These are phyloP conservation scores for Crucihimalaya himalaica DNA, from an alignment of 345 rosid species.

Conservation along the genomic window DNA sequence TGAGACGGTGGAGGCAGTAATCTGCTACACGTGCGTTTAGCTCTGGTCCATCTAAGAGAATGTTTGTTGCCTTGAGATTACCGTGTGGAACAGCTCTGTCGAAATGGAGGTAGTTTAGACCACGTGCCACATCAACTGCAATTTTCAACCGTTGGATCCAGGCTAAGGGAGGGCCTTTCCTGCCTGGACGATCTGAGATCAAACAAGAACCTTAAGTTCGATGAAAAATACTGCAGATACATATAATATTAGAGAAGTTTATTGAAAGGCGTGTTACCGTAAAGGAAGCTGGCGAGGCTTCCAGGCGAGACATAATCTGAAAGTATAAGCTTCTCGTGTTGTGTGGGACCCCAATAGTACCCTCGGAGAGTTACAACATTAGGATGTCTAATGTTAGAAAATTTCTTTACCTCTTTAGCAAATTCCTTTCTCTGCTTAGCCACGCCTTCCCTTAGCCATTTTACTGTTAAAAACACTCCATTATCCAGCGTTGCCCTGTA, in stretches of 20 bases:
- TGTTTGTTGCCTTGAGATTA: slow-evolving; percentile 84
- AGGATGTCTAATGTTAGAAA: slow-evolving; percentile 94
- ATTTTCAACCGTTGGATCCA: slow-evolving; percentile 90
- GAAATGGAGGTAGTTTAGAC: slow-evolving; percentile 96
- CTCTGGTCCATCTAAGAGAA: slow-evolving; percentile 83
- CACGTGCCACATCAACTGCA: slow-evolving; percentile 97
- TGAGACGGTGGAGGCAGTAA: slow-evolving; percentile 93
- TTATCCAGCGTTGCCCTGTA: slow-evolving; percentile 89
- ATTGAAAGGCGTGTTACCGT: slow-evolving; percentile 53
- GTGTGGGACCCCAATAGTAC: slow-evolving; percentile 99
- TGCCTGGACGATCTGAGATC: slow-evolving; percentile 83
- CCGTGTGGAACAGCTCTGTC: slow-evolving; percentile 98
- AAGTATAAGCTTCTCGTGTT: slow-evolving; percentile 97
- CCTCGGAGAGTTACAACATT: slow-evolving; percentile 95
- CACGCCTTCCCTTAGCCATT: slow-evolving; percentile 98
- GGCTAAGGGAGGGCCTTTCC: slow-evolving; percentile 76
- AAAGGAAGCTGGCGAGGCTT: slow-evolving; percentile 95
- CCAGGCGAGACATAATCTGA: slow-evolving; percentile 93
- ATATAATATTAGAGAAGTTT: not conserved
- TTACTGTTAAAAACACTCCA: slow-evolving; percentile 85
- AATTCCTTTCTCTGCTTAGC: slow-evolving; percentile 96
- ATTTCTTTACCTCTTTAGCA: slow-evolving; percentile 95
- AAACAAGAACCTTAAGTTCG: slow-evolving; percentile 26
- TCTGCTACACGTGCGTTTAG: slow-evolving; percentile 95
- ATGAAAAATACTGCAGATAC: not conserved